phyloP scores from a whole-genome alignment of 371 early-diverging fungal species.

The Rhizomucor pusillus region DNA sequence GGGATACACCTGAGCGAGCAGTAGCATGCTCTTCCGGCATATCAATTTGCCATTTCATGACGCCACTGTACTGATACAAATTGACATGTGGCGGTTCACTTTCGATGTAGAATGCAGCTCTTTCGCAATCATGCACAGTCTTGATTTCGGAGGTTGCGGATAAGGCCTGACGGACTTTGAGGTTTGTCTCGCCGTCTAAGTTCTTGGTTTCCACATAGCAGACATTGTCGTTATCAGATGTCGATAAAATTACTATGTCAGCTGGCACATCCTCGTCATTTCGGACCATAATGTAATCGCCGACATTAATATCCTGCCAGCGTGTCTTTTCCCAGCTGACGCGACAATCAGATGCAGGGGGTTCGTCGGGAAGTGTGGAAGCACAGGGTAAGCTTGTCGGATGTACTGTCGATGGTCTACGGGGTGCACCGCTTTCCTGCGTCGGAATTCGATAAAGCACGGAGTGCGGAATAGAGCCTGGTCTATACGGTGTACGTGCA shows the following conservation, averaged over 20 bases:
- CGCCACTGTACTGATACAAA: conserved; percentile 74
- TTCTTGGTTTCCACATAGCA: conserved; percentile 85
- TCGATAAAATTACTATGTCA: conserved; percentile 71
- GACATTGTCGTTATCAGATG: conserved; percentile 58
- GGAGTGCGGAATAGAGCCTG: conserved; percentile 46
- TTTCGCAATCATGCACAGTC: conserved; percentile 53
- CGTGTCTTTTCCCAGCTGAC: conserved; percentile 42
- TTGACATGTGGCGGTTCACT: conserved; percentile 80
- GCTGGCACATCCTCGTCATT: conserved; percentile 93
- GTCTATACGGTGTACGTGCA: conserved; percentile 27
- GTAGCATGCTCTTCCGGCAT: conserved; percentile 19
- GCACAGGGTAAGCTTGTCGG: conserved; percentile 24
- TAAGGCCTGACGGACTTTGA: conserved; percentile 62
- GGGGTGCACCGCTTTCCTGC: conserved; percentile 7
- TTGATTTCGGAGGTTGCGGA: conserved; percentile 34
- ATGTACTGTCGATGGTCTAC: conserved; percentile 24
- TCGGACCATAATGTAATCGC: conserved; percentile 84
- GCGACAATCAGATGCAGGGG: conserved; percentile 24
- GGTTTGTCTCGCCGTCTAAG: conserved; percentile 85
- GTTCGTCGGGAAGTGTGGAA: conserved; percentile 24
- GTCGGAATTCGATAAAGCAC: conserved; percentile 35
- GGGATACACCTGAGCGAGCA: conserved; percentile 25
- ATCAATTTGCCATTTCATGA: conserved; percentile 50
- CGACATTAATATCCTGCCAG: conserved; percentile 89
- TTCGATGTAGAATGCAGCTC: conserved; percentile 61